These are phyloP conservation scores for Urochloa ruziziensis DNA, from an alignment of 176 grass and related monocot genomes.

Conservation along the genomic window DNA sequence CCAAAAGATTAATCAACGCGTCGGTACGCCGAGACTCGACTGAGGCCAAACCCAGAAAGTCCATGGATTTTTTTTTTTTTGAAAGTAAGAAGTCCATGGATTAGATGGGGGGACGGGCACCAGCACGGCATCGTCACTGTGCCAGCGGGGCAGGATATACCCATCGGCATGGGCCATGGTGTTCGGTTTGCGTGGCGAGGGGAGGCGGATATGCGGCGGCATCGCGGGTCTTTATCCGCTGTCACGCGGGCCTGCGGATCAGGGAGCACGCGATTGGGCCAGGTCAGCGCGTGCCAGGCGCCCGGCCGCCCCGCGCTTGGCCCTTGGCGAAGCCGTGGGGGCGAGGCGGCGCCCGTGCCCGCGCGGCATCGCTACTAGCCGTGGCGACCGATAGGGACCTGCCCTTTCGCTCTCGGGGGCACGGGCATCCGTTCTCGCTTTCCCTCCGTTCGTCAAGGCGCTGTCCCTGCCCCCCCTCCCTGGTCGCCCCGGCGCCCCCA, in stretches of 20 bases:
- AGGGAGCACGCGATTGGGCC: neutral
- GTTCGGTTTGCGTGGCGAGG: neutral
- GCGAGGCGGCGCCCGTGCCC: neutral
- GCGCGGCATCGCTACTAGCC: constrained; percentile 8
- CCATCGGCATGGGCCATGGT: no score
- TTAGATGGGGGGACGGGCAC: neutral
- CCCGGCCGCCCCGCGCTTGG: constrained; percentile 25
- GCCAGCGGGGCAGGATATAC: neutral
- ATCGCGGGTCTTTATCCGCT: constrained; percentile 21
- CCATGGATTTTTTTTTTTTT: neutral
- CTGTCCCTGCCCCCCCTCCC: neutral
- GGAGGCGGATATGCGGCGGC: constrained; percentile 49
- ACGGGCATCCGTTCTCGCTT: neutral
- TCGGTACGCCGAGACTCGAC: constrained; percentile 6
- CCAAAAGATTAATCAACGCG: neutral
- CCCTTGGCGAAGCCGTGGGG: constrained; percentile 37
- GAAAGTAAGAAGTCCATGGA: neutral
- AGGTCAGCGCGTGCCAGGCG: constrained; percentile 36
- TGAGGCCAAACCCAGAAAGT: neutral
- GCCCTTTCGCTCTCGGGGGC: neutral
- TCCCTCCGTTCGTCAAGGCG: neutral
- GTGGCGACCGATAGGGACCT: neutral
- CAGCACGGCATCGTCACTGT: neutral
- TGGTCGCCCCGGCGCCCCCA: neutral
- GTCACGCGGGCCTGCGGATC: neutral